Evolutionary conservation across 2,329 filamentous ascomycete species (phyloP).

Genomic region (Ophioceras dolichostomum): DNA sequence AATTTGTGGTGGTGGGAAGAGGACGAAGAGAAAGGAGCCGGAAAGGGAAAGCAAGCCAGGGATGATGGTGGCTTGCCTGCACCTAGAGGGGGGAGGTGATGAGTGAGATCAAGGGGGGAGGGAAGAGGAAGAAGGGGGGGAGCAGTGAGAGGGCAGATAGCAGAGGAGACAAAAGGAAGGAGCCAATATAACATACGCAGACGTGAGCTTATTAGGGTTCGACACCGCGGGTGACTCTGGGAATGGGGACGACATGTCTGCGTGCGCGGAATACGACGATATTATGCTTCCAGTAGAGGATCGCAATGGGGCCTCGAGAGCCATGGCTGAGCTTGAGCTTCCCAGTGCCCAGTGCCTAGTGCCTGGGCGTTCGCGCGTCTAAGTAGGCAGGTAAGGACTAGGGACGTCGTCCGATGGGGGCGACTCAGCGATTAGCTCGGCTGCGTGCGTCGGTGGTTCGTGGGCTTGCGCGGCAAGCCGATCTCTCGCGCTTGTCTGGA

Average conservation of each 20-base stretch:
- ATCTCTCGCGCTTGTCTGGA: background rate
- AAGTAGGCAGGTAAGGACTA: too few relatives aligned
- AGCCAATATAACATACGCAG: constrained; percentile 36
- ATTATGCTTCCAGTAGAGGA: constrained; percentile 47
- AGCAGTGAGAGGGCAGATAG: background rate
- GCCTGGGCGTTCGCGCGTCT: background rate
- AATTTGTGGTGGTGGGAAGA: background rate
- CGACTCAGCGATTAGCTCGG: background rate
- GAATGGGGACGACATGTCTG: constrained; percentile 43
- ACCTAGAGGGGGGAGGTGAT: background rate
- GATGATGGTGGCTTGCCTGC: too few relatives aligned
- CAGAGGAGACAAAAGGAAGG: background rate
- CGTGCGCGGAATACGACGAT: constrained; percentile 36
- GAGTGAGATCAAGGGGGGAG: background rate
- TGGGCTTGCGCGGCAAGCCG: background rate
- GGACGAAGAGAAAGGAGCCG: too few relatives aligned
- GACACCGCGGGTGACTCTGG: constrained; percentile 34
- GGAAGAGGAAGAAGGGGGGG: background rate
- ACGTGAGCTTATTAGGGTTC: constrained; percentile 34
- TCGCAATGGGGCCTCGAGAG: constrained; percentile 49
- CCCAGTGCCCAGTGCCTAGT: background rate
- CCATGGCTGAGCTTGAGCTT: constrained; percentile 28
- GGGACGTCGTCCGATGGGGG: background rate
- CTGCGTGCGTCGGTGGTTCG: background rate
- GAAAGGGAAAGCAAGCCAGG: too few relatives aligned